Conservation (phyloP, 768 basidiomycete species). For the Mycena metata region DNA sequence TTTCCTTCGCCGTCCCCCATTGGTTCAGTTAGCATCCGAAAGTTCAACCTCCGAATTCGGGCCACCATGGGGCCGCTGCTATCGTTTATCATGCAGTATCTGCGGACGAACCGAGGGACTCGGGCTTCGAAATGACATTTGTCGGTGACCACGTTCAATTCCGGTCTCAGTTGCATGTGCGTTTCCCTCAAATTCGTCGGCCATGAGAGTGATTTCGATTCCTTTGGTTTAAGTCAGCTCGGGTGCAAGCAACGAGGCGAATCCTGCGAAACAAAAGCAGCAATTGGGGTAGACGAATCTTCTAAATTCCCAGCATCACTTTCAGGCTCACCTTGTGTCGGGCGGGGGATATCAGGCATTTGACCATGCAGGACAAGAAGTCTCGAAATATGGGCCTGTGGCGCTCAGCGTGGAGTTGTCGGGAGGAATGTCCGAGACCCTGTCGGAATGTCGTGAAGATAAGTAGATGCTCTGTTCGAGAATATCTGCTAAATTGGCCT, state of each 20-base stretch:
- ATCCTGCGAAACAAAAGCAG: not conserved
- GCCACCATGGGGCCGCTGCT: not conserved
- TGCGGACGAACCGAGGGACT: too few species aligned
- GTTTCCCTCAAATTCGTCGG: not conserved
- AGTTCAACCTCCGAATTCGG: not conserved
- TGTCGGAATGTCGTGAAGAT: too few species aligned
- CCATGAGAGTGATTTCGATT: conserved; percentile 1
- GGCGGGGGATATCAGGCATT: conserved; percentile 1
- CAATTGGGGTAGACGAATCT: not conserved
- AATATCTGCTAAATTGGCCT: too few species aligned
- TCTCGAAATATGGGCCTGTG: not conserved
- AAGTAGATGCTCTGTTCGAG: too few species aligned
- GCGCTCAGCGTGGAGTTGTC: not conserved
- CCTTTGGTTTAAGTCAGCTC: not conserved
- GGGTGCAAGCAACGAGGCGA: too few species aligned
- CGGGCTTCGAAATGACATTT: not conserved
- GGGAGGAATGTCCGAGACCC: not conserved
- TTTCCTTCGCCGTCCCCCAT: conserved; percentile 10
- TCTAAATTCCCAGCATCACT: conserved; percentile 8
- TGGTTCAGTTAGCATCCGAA: conserved; percentile 8
- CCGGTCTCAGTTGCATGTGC: not conserved
- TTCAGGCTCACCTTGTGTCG: not conserved
- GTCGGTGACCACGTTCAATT: not conserved
- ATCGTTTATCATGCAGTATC: not conserved
- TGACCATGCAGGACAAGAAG: conserved; percentile 6